phyloP scores from a whole-genome alignment of 371 early-diverging fungal genomes.

The Apophysomyces sp. region DNA sequence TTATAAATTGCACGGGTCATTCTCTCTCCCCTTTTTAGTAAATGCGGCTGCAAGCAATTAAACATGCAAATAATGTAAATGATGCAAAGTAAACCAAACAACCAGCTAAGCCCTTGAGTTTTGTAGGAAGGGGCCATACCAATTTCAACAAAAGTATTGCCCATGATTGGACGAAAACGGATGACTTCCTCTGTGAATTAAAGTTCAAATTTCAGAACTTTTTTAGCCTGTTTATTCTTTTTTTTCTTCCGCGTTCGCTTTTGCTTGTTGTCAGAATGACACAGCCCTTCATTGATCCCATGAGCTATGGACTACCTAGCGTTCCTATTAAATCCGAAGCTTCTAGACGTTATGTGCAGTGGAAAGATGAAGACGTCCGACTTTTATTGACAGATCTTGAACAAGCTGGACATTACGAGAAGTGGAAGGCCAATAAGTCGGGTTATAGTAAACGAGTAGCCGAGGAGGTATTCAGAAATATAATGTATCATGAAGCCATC shows the following conservation, averaged over 20 bases:
- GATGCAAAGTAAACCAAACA: too few relatives aligned
- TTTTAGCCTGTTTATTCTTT: background rate
- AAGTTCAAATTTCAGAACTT: too few relatives aligned
- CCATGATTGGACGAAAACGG: too few relatives aligned
- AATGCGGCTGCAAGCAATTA: too few relatives aligned
- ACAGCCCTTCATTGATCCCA: background rate
- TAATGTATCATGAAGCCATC: constrained; percentile 40
- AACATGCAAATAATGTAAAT: too few relatives aligned
- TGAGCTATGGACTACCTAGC: background rate
- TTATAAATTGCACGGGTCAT: too few relatives aligned
- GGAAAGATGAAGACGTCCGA: constrained; percentile 34
- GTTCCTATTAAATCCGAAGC: constrained; percentile 8
- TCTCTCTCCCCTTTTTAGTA: too few relatives aligned
- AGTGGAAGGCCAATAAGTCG: constrained; percentile 39
- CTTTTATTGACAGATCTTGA: constrained; percentile 29
- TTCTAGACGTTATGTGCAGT: constrained; percentile 33
- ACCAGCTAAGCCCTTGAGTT: too few relatives aligned
- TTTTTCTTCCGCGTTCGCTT: background rate
- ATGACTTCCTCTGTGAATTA: too few relatives aligned
- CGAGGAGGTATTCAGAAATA: constrained; percentile 27
- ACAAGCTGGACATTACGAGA: constrained; percentile 27
- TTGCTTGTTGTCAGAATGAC: constrained; percentile 1
- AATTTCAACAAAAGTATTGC: too few relatives aligned
- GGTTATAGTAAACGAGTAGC: constrained; percentile 33
- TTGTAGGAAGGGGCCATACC: too few relatives aligned